Conservation (phyloP, 768 basidiomycete species). For the Tricholoma furcatifolium region DNA sequence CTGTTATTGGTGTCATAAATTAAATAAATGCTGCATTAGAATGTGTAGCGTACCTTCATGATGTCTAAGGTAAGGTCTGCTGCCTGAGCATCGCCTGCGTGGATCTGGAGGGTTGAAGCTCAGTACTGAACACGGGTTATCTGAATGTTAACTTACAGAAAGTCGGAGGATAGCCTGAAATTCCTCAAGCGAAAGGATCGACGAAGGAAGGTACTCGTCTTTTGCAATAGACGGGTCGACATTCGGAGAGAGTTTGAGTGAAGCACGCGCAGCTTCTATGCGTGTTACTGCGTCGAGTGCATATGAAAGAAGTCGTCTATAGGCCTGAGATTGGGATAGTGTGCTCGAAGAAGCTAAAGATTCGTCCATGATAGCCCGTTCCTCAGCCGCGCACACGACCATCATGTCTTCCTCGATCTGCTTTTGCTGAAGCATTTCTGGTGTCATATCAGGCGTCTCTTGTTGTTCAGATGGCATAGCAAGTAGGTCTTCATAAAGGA, state of each 20-base stretch:
- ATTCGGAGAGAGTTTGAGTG: constrained; percentile 11
- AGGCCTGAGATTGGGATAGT: constrained; percentile 10
- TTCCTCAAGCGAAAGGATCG: constrained; percentile 49
- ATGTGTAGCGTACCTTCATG: constrained; percentile 43
- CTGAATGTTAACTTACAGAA: constrained; percentile 36
- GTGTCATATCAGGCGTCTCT: constrained; percentile 5
- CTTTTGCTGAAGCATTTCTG: constrained; percentile 14
- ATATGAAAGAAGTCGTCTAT: constrained; percentile 33
- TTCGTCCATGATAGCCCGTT: constrained; percentile 19
- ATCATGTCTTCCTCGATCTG: constrained; percentile 32
- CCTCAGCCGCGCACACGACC: constrained; percentile 32
- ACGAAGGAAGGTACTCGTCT: constrained; percentile 35
- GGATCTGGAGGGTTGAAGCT: constrained; percentile 35
- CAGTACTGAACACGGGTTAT: not conserved
- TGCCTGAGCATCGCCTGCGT: constrained; percentile 42
- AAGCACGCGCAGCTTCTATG: constrained; percentile 27
- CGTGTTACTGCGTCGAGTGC: constrained; percentile 34
- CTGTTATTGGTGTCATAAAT: constrained; percentile 23
- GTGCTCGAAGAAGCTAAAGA: constrained; percentile 3
- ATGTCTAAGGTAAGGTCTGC: constrained; percentile 52
- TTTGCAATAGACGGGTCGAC: constrained; percentile 10
- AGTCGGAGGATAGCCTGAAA: constrained; percentile 54
- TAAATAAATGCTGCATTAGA: not conserved
- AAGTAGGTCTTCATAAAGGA: constrained; percentile 45
- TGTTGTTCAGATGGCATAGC: constrained; percentile 24